These are phyloP conservation scores for Aspergillus puulaauensis DNA, from an alignment of 2,329 filamentous ascomycete genomes.

Conservation along the genomic window DNA sequence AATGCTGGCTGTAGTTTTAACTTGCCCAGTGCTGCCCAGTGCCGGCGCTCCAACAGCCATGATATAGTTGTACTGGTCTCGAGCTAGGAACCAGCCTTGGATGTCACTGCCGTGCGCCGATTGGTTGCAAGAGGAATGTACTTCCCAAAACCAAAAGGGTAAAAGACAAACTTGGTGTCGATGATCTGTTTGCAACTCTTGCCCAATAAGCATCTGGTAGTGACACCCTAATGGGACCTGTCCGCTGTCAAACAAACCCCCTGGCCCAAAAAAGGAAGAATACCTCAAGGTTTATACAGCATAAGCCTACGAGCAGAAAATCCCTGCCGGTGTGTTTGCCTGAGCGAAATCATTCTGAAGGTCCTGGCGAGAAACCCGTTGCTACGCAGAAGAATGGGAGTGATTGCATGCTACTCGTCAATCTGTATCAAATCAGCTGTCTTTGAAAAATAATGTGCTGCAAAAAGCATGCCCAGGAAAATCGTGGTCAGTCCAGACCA, in stretches of 20 bases:
- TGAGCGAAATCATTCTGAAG: too few relatives aligned
- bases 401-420: neutral
- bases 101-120: neutral
- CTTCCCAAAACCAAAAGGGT: neutral
- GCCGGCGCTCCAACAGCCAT: neutral
- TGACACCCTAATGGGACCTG: neutral
- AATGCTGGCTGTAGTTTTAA: neutral
- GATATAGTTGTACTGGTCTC: neutral
- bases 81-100: neutral
- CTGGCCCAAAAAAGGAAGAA: neutral
- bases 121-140: neutral
- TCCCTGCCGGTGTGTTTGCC: too few relatives aligned
- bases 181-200: neutral
- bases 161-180: neutral
- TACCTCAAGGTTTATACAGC: neutral
- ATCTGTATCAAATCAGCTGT: neutral
- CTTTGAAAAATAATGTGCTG: neutral
- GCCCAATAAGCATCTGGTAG: neutral
- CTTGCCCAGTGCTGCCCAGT: neutral
- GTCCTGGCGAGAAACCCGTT: too few relatives aligned
- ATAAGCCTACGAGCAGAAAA: too few relatives aligned
- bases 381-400: too few relatives aligned
- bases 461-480: neutral
- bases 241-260: constrained; percentile 1
- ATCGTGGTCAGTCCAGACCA: neutral